Conservation (phyloP, 2,329 filamentous ascomycete species). For the Talaromyces verruculosus region DNA sequence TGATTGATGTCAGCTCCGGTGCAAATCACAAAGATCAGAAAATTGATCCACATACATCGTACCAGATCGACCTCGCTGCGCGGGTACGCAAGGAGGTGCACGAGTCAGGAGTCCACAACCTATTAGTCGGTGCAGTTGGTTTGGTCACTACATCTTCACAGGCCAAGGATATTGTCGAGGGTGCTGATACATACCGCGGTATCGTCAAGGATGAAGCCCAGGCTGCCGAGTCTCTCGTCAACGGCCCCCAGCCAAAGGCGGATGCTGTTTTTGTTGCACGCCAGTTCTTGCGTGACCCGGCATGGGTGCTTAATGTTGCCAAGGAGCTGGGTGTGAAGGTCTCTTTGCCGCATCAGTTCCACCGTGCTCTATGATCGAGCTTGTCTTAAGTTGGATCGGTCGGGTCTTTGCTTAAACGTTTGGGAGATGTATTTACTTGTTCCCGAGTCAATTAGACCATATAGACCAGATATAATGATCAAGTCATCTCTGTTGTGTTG, state of each 20-base stretch:
- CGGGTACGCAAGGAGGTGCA: conserved; percentile 45
- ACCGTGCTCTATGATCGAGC: conserved; percentile 25
- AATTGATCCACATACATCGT: conserved; percentile 49
- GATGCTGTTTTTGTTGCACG: conserved; percentile 55
- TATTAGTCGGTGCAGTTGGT: conserved; percentile 55
- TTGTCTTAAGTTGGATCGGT: not conserved
- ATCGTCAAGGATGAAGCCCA: conserved; percentile 25
- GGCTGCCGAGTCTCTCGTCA: conserved; percentile 30
- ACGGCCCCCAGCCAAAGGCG: conserved; percentile 34
- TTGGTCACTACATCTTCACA: conserved; percentile 45
- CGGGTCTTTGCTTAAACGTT: not conserved
- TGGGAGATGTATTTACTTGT: not conserved
- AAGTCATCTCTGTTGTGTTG: not conserved
- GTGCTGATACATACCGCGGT: not conserved
- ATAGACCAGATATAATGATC: not conserved
- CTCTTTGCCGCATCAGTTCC: conserved; percentile 51
- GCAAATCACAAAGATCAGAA: conserved; percentile 48
- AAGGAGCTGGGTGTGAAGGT: conserved; percentile 51
- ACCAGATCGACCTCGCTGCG: conserved; percentile 34
- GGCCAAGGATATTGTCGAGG: conserved; percentile 9
- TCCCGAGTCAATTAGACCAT: not conserved
- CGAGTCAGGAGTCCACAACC: conserved; percentile 33
- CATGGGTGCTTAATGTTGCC: conserved; percentile 55
- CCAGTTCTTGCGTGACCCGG: conserved; percentile 57
- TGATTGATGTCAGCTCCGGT: conserved; percentile 49